phyloP scores from a whole-genome alignment of 164 flowering plant genomes.

The Amborella trichopoda region DNA sequence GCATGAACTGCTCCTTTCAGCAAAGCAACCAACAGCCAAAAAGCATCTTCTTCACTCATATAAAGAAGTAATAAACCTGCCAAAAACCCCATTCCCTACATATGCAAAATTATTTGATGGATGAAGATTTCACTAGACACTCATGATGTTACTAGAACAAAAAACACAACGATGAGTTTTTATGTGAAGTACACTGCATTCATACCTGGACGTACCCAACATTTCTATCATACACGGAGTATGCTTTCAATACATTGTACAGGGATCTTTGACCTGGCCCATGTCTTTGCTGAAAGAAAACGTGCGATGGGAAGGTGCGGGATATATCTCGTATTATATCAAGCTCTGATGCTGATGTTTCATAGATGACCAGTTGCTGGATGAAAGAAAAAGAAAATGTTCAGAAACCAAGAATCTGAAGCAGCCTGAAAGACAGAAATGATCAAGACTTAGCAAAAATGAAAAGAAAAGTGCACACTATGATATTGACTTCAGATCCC shows the following conservation, averaged over 20 bases:
- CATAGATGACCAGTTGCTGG: constrained; percentile 96
- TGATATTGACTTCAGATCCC: no score
- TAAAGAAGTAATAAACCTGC: constrained; percentile 95
- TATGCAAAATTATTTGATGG: neutral
- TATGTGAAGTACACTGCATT: neutral
- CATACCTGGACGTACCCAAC: constrained; percentile 98
- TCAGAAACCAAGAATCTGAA: no score
- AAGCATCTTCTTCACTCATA: constrained; percentile 99
- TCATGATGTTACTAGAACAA: neutral
- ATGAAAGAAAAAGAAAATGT: constrained; percentile 16
- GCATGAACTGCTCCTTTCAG: constrained; percentile 95
- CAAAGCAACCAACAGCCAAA: constrained; percentile 92
- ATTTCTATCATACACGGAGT: constrained; percentile 93
- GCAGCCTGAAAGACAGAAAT: no score
- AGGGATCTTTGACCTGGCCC: constrained; percentile 99
- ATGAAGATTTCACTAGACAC: neutral
- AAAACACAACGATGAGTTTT: neutral
- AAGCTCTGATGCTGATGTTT: constrained; percentile 89
- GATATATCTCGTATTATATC: constrained; percentile 97
- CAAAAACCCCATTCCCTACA: constrained; percentile 97
- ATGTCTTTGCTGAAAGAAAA: constrained; percentile 98
- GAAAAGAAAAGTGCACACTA: no score
- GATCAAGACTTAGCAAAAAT: no score
- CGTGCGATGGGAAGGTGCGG: constrained; percentile 97
- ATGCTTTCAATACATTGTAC: constrained; percentile 94